Percentiles rank a stretch among this genome's conserved stretches.
Evolutionary conservation across 371 early-diverging fungal species (phyloP).

Genomic region (Racocetra persica): DNA sequence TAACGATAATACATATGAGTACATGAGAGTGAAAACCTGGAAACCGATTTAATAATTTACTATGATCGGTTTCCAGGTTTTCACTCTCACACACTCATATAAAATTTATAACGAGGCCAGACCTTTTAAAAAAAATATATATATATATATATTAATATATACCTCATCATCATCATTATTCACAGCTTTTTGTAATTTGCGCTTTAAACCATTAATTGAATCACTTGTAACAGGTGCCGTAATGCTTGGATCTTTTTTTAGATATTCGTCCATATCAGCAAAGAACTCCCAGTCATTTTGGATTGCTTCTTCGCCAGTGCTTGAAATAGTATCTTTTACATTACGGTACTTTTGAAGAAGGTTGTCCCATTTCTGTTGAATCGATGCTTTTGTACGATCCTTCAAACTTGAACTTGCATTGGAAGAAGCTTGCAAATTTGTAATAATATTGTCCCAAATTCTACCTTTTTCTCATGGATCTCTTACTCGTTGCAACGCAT

Average conservation of each 20-base stretch:
- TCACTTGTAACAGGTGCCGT: not conserved
- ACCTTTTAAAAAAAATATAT: not conserved
- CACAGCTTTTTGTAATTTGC: not conserved
- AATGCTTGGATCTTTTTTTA: not conserved
- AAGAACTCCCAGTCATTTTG: not conserved
- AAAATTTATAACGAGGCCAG: too few relatives aligned
- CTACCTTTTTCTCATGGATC: not conserved
- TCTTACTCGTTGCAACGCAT: not conserved
- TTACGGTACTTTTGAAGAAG: not conserved
- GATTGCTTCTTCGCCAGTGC: not conserved
- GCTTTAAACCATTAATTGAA: not conserved
- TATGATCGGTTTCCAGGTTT: too few relatives aligned
- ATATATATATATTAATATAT: not conserved
- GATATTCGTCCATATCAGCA: not conserved
- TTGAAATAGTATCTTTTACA: not conserved
- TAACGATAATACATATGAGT: not conserved
- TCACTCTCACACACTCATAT: too few relatives aligned
- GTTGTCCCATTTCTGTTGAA: not conserved
- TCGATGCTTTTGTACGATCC: not conserved
- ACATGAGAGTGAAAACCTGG: too few relatives aligned
- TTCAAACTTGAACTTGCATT: slow-evolving; percentile 1
- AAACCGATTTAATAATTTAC: too few relatives aligned
- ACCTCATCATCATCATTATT: not conserved
- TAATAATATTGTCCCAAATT: not conserved
- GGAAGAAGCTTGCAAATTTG: not conserved